Base-by-base conservation (phyloP, 2,329 filamentous ascomycete genomes). In the Fusarium sp. region DNA sequence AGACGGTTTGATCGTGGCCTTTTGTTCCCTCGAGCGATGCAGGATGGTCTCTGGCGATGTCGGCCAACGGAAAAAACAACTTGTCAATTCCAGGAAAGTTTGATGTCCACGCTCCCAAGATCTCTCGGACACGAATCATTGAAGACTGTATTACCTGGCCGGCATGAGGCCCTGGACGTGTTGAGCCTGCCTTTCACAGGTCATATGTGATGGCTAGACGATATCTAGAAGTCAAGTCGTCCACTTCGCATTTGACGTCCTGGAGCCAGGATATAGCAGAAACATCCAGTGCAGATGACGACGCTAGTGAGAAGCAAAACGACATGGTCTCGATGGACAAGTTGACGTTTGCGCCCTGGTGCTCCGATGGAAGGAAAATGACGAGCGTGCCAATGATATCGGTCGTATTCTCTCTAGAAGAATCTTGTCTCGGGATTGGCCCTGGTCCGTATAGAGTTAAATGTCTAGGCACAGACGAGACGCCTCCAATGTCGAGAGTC, bases 141-240 rank as follows among this genome's bases (percentile, higher is more conserved):
- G 65, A 41, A 29, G 43, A 48, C 31, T 39, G 29, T 2, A 65
- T 22, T 3, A 39, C 24, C 16, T 16, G n/a, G 1, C 31, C 61
- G 39, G 39, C 39, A 4, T 39, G n/a, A 13, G 56, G 31, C 4
- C 31, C 35, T 6, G 33, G n/a, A 3, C 27, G 45, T 27, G 16
- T 27, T 29, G 45, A 27, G 24, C 29, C 41, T 22, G 16, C 48
- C 24, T 45, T 43, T 33, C 62, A 62, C 27, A 74, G 22, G 37
- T 62, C 41, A 39, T 74, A 74, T 11, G 67, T 64, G 18, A 74
- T 61, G 6, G 64, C 69, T 6, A 74, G 41, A 4, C 71, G 71
- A 45, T 75, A 57, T 18, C 71, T 63, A 1, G 65, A 74, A 20
- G n/a, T 31, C 29, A 74, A 29, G 22, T 72, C 43, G 13, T 61